phyloP scores from a whole-genome alignment of 768 basidiomycete genomes.

The Rhodosporidiobolus sp. region DNA sequence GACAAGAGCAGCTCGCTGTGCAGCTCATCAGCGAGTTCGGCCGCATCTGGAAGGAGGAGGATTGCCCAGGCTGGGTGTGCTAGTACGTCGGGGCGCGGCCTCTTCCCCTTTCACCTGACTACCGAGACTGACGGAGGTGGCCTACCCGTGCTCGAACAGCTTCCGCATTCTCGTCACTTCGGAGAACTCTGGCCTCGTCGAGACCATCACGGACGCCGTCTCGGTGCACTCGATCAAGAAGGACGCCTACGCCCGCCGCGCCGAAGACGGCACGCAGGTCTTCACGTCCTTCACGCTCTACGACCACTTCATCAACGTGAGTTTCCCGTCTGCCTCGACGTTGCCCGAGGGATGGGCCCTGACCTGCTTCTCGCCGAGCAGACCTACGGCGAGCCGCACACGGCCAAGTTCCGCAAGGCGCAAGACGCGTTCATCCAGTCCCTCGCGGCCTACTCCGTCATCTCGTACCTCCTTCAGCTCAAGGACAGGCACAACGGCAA shows the following conservation, averaged over 20 bases:
- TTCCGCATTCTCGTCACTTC: slow-evolving; percentile 96
- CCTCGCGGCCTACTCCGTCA: slow-evolving; percentile 75
- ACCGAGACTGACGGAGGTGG: not conserved
- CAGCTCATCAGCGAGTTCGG: slow-evolving; percentile 90
- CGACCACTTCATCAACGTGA: slow-evolving; percentile 84
- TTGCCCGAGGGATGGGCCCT: too few species aligned
- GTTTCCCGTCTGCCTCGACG: slow-evolving; percentile 43
- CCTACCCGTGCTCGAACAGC: slow-evolving; percentile 51
- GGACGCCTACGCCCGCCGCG: slow-evolving; percentile 89
- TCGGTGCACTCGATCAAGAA: slow-evolving; percentile 99
- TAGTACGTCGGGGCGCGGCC: slow-evolving; percentile 56
- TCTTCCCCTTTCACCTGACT: not conserved
- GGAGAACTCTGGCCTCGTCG: slow-evolving; percentile 85
- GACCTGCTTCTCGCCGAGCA: slow-evolving; percentile 44
- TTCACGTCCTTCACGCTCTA: slow-evolving; percentile 68
- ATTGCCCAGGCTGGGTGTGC: slow-evolving; percentile 86
- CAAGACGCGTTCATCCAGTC: slow-evolving; percentile 70
- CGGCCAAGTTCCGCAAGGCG: slow-evolving; percentile 81
- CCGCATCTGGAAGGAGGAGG: slow-evolving; percentile 91
- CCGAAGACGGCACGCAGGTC: slow-evolving; percentile 50
- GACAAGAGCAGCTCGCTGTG: slow-evolving; percentile 95
- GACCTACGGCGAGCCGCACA: slow-evolving; percentile 86
- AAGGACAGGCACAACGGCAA: slow-evolving; percentile 99
- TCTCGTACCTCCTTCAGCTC: slow-evolving; percentile 94
- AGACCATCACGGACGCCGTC: slow-evolving; percentile 96